These are phyloP conservation scores for Murraya paniculata DNA, from an alignment of 345 rosid genomes.

Conservation along the genomic window DNA sequence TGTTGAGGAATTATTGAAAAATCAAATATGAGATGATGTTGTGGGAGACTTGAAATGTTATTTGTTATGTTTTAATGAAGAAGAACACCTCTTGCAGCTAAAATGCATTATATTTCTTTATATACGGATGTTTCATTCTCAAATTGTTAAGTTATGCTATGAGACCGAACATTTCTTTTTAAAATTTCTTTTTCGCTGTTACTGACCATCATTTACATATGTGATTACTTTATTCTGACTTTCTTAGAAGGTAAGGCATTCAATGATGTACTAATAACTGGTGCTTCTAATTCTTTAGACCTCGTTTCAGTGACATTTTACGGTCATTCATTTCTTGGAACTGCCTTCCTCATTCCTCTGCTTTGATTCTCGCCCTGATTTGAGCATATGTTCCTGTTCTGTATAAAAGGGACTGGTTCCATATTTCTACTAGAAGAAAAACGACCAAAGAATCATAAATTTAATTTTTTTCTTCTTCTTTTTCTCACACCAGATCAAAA, in stretches of 20 bases:
- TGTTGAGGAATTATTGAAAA: background rate
- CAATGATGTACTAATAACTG: background rate
- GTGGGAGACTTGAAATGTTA: background rate
- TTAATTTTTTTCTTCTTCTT: too few species aligned
- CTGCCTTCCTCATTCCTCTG: background rate
- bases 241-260: background rate
- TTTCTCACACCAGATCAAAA: too few species aligned
- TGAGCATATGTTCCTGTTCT: background rate
- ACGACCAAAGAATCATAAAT: background rate
- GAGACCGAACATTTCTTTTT: background rate
- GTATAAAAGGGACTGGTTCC: background rate
- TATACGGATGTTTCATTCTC: background rate
- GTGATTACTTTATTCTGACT: background rate
- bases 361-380: background rate
- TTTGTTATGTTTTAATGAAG: background rate
- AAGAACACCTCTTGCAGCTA: background rate
- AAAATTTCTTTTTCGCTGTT: background rate
- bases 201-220: background rate
- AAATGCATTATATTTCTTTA: background rate
- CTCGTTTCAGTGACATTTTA: background rate
- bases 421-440: background rate
- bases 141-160: background rate
- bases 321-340: background rate
- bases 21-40: background rate
- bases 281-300: background rate